These are phyloP conservation scores for Lanzia echinophila DNA, from an alignment of 2,329 filamentous ascomycete species.

Conservation along the genomic window DNA sequence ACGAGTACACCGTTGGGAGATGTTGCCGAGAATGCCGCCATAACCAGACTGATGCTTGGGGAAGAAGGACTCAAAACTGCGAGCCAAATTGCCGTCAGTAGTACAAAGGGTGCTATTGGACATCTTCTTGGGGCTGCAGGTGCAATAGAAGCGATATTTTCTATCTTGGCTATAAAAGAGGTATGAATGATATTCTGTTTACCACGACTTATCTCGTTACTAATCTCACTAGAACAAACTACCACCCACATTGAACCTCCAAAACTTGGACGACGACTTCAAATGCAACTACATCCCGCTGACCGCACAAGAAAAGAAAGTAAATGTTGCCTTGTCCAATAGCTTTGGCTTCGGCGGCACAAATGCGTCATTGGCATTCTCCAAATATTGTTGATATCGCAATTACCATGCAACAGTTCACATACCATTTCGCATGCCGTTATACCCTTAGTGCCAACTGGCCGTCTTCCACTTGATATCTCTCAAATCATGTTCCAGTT, in stretches of 20 bases:
- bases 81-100: conserved; percentile 71
- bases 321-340: conserved; percentile 78
- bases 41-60: conserved; percentile 69
- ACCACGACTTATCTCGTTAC: conserved; percentile 3
- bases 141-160: conserved; percentile 82
- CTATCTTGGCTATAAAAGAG: conserved; percentile 70
- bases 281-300: conserved; percentile 81
- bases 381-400: conserved; percentile 23
- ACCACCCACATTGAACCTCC: conserved; percentile 81
- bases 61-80: conserved; percentile 57
- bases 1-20: conserved; percentile 85
- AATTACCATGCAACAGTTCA: neutral
- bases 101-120: conserved; percentile 88
- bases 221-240: conserved; percentile 54
- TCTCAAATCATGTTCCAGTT: conserved; percentile 1
- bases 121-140: conserved; percentile 90
- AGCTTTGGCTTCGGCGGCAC: conserved; percentile 98
- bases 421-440: neutral
- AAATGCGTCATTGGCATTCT: conserved; percentile 82
- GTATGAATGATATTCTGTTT: conserved; percentile 41
- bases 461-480: neutral
- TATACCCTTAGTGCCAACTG: too few relatives aligned
- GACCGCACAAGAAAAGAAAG: conserved; percentile 58
- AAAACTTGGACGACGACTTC: conserved; percentile 57
- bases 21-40: conserved; percentile 77